These are phyloP conservation scores for Fusarium protoensiforme DNA, from an alignment of 2,329 filamentous ascomycete species.

Conservation along the genomic window DNA sequence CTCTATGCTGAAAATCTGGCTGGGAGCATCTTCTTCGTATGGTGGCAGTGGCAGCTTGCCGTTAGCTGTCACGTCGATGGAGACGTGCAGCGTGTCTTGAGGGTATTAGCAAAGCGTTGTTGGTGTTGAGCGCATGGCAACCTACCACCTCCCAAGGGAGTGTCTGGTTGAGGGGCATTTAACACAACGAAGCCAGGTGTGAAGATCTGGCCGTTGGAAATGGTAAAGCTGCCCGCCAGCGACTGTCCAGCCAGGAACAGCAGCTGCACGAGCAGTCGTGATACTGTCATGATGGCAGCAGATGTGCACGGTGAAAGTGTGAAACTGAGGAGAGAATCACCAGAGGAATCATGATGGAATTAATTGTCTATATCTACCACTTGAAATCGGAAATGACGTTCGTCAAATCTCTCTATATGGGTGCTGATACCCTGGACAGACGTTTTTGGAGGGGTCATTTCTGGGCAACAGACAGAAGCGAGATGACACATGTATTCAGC, in stretches of 20 bases:
- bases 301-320: not conserved
- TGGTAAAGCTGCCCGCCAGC: constrained; percentile 61
- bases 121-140: constrained; percentile 14
- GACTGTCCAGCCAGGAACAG: constrained; percentile 39
- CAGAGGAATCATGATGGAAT: constrained; percentile 3
- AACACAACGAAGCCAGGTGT: constrained; percentile 76
- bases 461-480: constrained; percentile 20
- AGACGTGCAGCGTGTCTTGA: constrained; percentile 68
- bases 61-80: constrained; percentile 74
- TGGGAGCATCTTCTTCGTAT: constrained; percentile 63
- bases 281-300: constrained; percentile 13
- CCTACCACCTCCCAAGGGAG: constrained; percentile 71
- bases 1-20: constrained; percentile 71
- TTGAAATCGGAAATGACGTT: constrained; percentile 29
- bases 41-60: constrained; percentile 71
- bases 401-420: not conserved
- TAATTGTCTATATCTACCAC: constrained; percentile 14
- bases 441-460: constrained; percentile 20
- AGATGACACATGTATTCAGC: constrained; percentile 34
- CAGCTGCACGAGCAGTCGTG: constrained; percentile 9
- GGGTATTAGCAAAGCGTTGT: constrained; percentile 2
- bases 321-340: not conserved
- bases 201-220: constrained; percentile 73
- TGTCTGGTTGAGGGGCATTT: constrained; percentile 73
- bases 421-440: constrained; percentile 10